Conservation (phyloP, 768 basidiomycete species). For the Psilocybe azurescens region DNA sequence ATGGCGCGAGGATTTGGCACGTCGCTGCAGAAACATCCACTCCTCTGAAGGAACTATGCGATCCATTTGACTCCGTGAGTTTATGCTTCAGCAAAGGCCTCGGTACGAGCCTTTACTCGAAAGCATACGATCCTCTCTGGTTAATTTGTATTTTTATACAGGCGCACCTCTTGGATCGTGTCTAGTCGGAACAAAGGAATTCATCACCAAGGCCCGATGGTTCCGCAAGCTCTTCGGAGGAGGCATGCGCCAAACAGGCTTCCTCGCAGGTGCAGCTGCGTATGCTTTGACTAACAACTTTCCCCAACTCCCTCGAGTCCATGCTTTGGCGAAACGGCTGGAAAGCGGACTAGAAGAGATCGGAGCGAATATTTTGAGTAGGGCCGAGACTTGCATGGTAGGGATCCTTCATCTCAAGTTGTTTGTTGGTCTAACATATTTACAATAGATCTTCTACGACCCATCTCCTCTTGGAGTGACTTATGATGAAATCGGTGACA, state of each 20-base stretch:
- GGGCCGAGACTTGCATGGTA: conserved; percentile 92
- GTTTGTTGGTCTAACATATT: background rate
- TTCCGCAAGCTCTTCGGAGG: conserved; percentile 96
- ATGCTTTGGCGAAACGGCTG: conserved; percentile 71
- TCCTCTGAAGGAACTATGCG: conserved; percentile 76
- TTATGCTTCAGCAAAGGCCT: conserved; percentile 98
- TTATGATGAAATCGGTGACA: conserved; percentile 71
- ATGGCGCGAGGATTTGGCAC: conserved; percentile 96
- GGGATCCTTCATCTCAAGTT: conserved; percentile 23
- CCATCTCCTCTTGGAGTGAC: conserved; percentile 71
- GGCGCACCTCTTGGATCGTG: conserved; percentile 84
- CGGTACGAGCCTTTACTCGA: conserved; percentile 50
- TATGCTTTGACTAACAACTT: conserved; percentile 89
- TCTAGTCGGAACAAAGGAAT: conserved; percentile 80
- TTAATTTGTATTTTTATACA: conserved; percentile 27
- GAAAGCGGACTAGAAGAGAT: conserved; percentile 73
- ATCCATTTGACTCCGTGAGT: conserved; percentile 91
- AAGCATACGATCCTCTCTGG: background rate
- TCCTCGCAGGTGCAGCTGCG: conserved; percentile 83
- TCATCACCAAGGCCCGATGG: conserved; percentile 84
- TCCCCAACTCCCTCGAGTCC: conserved; percentile 75
- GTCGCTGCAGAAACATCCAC: conserved; percentile 77
- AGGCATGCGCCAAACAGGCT: conserved; percentile 92
- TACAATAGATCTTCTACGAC: conserved; percentile 78
- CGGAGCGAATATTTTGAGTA: conserved; percentile 73